Percentiles rank a stretch among this genome's conserved stretches.
phyloP scores from a whole-genome alignment of 495 filamentous ascomycete genomes.

The Penicillium mononematosum region DNA sequence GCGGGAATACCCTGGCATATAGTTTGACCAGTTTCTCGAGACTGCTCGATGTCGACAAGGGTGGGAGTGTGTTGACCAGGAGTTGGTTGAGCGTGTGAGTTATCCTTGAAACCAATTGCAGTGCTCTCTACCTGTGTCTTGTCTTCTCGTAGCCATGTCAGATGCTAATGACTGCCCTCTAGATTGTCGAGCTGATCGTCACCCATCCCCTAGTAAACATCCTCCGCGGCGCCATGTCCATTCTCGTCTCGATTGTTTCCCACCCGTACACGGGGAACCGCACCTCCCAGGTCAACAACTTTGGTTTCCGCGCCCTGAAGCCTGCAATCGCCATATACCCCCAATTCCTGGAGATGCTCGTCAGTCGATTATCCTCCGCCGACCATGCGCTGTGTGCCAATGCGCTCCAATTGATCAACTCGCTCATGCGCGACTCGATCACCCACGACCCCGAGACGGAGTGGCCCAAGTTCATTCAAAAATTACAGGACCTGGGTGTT shows the following conservation, averaged over 20 bases:
- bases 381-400: conserved; percentile 97
- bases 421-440: conserved; percentile 89
- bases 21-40: conserved; percentile 82
- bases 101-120: background rate
- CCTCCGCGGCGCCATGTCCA: conserved; percentile 92
- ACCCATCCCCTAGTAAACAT: conserved; percentile 97
- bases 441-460: conserved; percentile 73
- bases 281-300: conserved; percentile 52
- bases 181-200: conserved; percentile 92
- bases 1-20: conserved; percentile 93
- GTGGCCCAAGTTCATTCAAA: conserved; percentile 95
- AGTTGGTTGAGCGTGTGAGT: conserved; percentile 66
- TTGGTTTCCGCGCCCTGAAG: conserved; percentile 86
- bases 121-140: background rate
- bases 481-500: conserved; percentile 86
- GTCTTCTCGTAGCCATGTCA: background rate
- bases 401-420: conserved; percentile 90
- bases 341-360: conserved; percentile 91
- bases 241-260: conserved; percentile 87
- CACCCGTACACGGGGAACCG: conserved; percentile 61
- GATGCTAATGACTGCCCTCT: conserved; percentile 10
- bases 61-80: conserved; percentile 76
- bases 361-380: conserved; percentile 81
- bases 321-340: conserved; percentile 88
- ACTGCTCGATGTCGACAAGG: conserved; percentile 92